These are phyloP conservation scores for Trichosporon sp. DNA, from an alignment of 1,284 basidiomycete genomes.

Conservation along the genomic window DNA sequence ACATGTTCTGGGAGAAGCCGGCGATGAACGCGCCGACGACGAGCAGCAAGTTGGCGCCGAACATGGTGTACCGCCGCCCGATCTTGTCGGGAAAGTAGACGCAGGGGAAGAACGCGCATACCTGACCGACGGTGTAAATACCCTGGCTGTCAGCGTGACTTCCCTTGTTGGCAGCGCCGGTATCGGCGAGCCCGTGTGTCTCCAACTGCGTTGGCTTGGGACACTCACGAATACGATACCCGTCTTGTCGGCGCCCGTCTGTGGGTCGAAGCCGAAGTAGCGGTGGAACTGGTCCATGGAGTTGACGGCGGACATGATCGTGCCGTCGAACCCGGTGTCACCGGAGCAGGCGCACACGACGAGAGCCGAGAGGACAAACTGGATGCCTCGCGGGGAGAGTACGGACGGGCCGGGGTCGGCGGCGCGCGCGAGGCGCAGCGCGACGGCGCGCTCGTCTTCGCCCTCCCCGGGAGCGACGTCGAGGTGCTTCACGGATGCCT, in stretches of 20 bases:
- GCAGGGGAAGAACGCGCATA: constrained; percentile 43
- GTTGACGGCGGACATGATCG: constrained; percentile 18
- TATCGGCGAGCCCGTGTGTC: no score
- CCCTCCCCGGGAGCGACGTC: neutral
- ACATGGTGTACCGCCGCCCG: constrained; percentile 58
- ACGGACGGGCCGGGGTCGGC: constrained; percentile 52
- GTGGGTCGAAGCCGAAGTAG: constrained; percentile 8
- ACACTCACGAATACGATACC: constrained; percentile 25
- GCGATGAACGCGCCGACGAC: constrained; percentile 55
- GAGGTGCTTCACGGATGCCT: neutral
- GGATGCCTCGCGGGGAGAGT: constrained; percentile 49
- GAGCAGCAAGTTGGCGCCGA: constrained; percentile 54
- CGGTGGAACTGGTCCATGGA: constrained; percentile 14
- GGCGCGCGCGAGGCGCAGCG: constrained; percentile 53
- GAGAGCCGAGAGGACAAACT: constrained; percentile 51
- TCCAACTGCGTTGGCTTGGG: no score
- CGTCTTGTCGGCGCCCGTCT: neutral
- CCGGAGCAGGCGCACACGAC: constrained; percentile 53
- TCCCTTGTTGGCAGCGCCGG: no score
- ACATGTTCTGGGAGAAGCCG: constrained; percentile 52
- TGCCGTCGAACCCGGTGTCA: constrained; percentile 28
- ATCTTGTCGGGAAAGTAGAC: constrained; percentile 55
- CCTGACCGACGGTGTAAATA: constrained; percentile 55
- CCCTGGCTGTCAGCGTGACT: constrained; percentile 30
- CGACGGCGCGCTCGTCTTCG: constrained; percentile 31